A percentile compares a stretch with the other conserved stretches of the same genome.
Conservation (phyloP, 2,329 filamentous ascomycete genomes). For the Aureobasidium mangrovei region DNA sequence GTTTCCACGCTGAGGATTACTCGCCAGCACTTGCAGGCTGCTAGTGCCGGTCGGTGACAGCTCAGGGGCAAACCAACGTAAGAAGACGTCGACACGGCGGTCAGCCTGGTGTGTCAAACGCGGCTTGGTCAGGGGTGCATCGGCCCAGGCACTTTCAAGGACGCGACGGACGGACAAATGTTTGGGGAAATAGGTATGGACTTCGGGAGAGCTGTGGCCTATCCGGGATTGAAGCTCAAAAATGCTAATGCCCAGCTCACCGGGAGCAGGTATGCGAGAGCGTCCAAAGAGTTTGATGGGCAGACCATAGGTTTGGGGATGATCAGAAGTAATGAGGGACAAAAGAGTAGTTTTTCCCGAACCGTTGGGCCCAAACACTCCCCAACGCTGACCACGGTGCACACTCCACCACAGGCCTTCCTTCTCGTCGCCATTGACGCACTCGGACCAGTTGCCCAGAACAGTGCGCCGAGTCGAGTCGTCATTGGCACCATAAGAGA, state of each 20-base stretch:
- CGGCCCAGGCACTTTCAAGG: slow-evolving; percentile 80
- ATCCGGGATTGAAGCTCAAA: slow-evolving; percentile 88
- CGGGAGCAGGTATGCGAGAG: slow-evolving; percentile 66
- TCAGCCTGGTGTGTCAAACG: slow-evolving; percentile 50
- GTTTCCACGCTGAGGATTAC: too few species aligned
- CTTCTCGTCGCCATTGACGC: background rate
- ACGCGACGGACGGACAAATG: slow-evolving; percentile 63
- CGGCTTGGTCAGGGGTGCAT: slow-evolving; percentile 70
- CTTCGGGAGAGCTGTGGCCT: slow-evolving; percentile 87
- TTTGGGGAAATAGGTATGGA: slow-evolving; percentile 86
- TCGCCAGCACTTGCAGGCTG: background rate
- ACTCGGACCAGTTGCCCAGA: slow-evolving; percentile 64
- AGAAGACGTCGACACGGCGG: slow-evolving; percentile 55
- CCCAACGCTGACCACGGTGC: slow-evolving; percentile 76
- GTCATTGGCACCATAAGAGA: slow-evolving; percentile 58
- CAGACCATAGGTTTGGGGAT: slow-evolving; percentile 85
- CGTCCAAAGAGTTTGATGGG: slow-evolving; percentile 81
- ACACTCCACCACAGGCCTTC: slow-evolving; percentile 74
- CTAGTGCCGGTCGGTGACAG: slow-evolving; percentile 47
- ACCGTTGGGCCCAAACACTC: slow-evolving; percentile 84
- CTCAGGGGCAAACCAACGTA: slow-evolving; percentile 71
- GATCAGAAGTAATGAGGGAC: slow-evolving; percentile 87
- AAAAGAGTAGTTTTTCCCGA: slow-evolving; percentile 94
- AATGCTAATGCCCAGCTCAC: slow-evolving; percentile 67
- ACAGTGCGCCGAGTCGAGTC: slow-evolving; percentile 46